Evolutionary conservation across 192 early-diverging fungal species (phyloP).

Genomic region (Podila minutissima): DNA sequence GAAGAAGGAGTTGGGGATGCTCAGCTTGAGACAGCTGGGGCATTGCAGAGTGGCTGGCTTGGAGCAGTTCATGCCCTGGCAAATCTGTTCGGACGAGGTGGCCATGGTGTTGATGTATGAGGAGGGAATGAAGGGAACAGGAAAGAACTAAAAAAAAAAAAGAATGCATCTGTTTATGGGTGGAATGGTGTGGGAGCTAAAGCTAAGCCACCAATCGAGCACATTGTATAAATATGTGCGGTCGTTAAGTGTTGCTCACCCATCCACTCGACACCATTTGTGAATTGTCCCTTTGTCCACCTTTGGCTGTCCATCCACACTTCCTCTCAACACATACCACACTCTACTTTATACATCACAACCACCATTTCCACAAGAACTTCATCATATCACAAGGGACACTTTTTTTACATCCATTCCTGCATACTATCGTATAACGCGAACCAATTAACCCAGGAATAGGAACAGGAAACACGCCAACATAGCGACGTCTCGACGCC

Average conservation of each 20-base stretch:
- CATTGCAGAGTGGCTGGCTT: slow-evolving; percentile 80
- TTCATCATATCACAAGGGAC: no score
- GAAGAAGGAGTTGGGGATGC: slow-evolving; percentile 73
- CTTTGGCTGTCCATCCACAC: no score
- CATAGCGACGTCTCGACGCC: neutral
- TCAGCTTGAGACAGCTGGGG: slow-evolving; percentile 81
- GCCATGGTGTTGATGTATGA: slow-evolving; percentile 4
- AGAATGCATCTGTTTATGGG: neutral
- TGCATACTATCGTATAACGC: no score
- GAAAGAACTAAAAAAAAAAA: neutral
- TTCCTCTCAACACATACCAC: no score
- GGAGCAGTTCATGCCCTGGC: slow-evolving; percentile 62
- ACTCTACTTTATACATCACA: no score
- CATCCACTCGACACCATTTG: no score
- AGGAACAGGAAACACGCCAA: neutral
- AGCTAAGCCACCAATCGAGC: neutral
- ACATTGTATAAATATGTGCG: neutral
- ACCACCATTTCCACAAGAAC: no score
- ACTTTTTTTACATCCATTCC: no score
- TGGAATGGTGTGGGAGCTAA: neutral
- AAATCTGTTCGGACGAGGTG: slow-evolving; percentile 33
- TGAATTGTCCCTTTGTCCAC: no score
- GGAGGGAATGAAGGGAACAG: neutral
- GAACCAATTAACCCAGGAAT: neutral
- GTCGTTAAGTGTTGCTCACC: neutral